Conservation (phyloP, 352 stramenopile genomes). For the Blastocystis sp. region DNA sequence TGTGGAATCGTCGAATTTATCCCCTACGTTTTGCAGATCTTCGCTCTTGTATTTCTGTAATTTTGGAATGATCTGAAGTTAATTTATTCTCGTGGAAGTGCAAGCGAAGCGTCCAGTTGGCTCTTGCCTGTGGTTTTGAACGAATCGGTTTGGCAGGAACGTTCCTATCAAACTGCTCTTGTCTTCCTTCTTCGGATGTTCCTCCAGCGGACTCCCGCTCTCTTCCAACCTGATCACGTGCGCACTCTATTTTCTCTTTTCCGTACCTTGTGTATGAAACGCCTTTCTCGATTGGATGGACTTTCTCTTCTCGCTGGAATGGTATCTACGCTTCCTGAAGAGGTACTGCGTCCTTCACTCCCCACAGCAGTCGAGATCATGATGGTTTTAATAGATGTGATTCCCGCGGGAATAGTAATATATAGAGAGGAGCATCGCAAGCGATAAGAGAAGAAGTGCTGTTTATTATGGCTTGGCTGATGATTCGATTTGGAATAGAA, state of each 20-base stretch:
- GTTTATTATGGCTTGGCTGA: not conserved
- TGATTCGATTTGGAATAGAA: not conserved
- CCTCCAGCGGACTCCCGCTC: not conserved
- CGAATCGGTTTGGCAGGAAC: not conserved
- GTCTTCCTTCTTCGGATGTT: slow-evolving; percentile 50
- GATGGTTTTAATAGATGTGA: not conserved
- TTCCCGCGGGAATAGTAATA: not conserved
- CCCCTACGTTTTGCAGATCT: slow-evolving; percentile 50
- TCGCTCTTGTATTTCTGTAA: not conserved
- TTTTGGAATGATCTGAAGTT: not conserved
- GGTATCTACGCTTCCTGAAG: not conserved
- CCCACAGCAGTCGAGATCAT: not conserved
- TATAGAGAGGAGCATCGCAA: not conserved
- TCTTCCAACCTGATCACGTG: not conserved
- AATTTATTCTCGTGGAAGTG: not conserved
- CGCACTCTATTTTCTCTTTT: not conserved
- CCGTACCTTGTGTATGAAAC: not conserved
- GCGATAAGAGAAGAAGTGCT: slow-evolving; percentile 6
- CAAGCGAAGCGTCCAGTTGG: not conserved
- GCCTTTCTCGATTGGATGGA: slow-evolving; percentile 16
- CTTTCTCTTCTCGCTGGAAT: not conserved
- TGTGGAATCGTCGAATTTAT: slow-evolving; percentile 45
- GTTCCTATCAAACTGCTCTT: slow-evolving; percentile 21
- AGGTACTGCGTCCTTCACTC: not conserved
- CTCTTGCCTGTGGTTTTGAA: not conserved